These are phyloP conservation scores for Globisporangium orthogonon DNA, from an alignment of 352 stramenopile species.

Conservation along the genomic window DNA sequence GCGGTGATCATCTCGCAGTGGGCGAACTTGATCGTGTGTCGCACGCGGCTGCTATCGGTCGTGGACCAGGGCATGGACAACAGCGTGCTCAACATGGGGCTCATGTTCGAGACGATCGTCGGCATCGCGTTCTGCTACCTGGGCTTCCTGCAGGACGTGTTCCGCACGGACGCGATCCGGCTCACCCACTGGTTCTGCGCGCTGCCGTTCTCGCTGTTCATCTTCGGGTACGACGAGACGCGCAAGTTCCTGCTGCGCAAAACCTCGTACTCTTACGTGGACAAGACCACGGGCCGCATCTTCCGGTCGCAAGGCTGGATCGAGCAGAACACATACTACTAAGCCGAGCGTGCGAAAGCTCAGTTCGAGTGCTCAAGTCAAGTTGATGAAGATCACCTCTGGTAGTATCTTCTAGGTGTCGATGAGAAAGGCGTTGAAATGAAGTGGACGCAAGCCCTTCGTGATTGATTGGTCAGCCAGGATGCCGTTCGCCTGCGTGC, in stretches of 20 bases:
- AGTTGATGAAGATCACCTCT: too few species aligned
- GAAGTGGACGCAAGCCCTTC: not conserved
- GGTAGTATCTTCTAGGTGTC: too few species aligned
- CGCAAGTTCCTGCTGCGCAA: conserved; percentile 82
- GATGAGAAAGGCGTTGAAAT: too few species aligned
- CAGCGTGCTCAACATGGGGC: conserved; percentile 82
- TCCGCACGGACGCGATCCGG: conserved; percentile 69
- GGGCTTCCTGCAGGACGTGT: conserved; percentile 51
- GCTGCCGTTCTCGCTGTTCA: conserved; percentile 78
- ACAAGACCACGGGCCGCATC: conserved; percentile 48
- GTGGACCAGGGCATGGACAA: conserved; percentile 85
- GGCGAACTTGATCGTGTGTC: conserved; percentile 82
- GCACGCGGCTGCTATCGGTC: conserved; percentile 83
- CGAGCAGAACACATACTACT: conserved; percentile 82
- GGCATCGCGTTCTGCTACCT: conserved; percentile 73
- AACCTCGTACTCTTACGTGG: conserved; percentile 51
- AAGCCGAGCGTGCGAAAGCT: conserved; percentile 2
- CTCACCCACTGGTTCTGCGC: conserved; percentile 80
- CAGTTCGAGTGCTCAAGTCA: too few species aligned
- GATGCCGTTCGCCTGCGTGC: too few species aligned
- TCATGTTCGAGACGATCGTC: conserved; percentile 83
- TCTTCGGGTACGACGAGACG: conserved; percentile 84
- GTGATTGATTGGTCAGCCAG: not conserved
- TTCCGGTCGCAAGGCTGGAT: conserved; percentile 57
- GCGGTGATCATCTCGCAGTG: conserved; percentile 80